These are phyloP conservation scores for Juglanconis sp. DNA, from an alignment of 2,329 filamentous ascomycete species.

Conservation along the genomic window DNA sequence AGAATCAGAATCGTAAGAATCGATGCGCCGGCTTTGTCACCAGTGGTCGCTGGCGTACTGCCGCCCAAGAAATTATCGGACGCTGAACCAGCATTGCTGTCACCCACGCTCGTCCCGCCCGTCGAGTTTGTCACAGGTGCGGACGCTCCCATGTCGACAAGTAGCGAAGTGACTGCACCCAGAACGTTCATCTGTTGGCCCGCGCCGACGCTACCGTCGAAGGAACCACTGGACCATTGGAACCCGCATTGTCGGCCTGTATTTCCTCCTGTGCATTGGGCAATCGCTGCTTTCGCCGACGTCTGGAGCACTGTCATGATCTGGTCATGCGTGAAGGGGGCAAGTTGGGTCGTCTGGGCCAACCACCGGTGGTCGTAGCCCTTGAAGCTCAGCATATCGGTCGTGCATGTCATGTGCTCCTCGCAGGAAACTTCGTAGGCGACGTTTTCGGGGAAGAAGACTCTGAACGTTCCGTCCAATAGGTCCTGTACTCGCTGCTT, in stretches of 20 bases:
- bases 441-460: constrained; percentile 34
- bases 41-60: constrained; percentile 25
- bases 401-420: constrained; percentile 18
- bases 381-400: constrained; percentile 20
- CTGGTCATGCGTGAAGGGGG: constrained; percentile 16
- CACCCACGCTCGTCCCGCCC: constrained; percentile 26
- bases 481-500: constrained; percentile 16
- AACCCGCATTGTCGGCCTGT: constrained; percentile 47
- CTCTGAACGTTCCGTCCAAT: constrained; percentile 15
- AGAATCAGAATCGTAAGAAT: constrained; percentile 23
- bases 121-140: constrained; percentile 20
- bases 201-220: constrained; percentile 49
- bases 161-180: constrained; percentile 44
- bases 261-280: constrained; percentile 15
- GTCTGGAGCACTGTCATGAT: constrained; percentile 13
- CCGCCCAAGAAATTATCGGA: constrained; percentile 22
- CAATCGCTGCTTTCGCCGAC: constrained; percentile 15
- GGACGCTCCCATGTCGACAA: constrained; percentile 29
- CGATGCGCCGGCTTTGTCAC: constrained; percentile 27
- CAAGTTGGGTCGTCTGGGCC: constrained; percentile 18
- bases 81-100: constrained; percentile 23
- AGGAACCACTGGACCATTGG: constrained; percentile 45
- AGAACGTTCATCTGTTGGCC: constrained; percentile 56
- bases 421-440: constrained; percentile 19
- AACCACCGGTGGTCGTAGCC: constrained; percentile 19